Evolutionary conservation across 176 grass and related monocot species (phyloP).

Genomic region (Lolium perenne): DNA sequence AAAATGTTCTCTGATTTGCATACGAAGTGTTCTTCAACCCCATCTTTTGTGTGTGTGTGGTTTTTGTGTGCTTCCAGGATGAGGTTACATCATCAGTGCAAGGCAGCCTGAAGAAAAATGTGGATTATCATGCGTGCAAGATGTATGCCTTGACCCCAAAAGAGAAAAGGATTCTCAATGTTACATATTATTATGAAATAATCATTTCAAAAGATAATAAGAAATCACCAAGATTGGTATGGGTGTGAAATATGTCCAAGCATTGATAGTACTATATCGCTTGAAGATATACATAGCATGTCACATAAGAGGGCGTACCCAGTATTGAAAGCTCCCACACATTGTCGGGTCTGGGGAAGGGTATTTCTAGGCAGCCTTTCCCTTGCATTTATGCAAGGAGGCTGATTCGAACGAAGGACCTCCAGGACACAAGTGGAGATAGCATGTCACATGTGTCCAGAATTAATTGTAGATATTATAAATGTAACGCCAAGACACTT

Average conservation of each 20-base stretch:
- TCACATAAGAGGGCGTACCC: no score
- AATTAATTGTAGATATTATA: constrained; percentile 25
- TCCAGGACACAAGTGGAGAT: background rate
- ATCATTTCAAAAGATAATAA: background rate
- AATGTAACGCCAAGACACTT: constrained; percentile 9
- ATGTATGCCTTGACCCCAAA: constrained; percentile 54
- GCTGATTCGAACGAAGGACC: no score
- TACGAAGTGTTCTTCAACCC: background rate
- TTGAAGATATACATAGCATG: background rate
- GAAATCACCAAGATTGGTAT: background rate
- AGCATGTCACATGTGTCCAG: constrained; percentile 27
- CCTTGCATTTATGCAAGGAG: no score
- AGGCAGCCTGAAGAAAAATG: constrained; percentile 35
- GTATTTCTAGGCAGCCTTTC: no score
- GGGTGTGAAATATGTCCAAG: background rate
- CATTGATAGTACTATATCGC: background rate
- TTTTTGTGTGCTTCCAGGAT: constrained; percentile 36
- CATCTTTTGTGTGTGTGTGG: background rate
- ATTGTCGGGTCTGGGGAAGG: no score
- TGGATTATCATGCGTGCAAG: constrained; percentile 56
- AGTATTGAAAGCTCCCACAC: no score
- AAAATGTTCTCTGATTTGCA: background rate
- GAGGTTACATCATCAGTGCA: constrained; percentile 41
- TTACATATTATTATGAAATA: constrained; percentile 16
- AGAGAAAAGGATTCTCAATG: constrained; percentile 1